phyloP scores from a whole-genome alignment of 2,329 filamentous ascomycete species.

The Cordyceps militaris region DNA sequence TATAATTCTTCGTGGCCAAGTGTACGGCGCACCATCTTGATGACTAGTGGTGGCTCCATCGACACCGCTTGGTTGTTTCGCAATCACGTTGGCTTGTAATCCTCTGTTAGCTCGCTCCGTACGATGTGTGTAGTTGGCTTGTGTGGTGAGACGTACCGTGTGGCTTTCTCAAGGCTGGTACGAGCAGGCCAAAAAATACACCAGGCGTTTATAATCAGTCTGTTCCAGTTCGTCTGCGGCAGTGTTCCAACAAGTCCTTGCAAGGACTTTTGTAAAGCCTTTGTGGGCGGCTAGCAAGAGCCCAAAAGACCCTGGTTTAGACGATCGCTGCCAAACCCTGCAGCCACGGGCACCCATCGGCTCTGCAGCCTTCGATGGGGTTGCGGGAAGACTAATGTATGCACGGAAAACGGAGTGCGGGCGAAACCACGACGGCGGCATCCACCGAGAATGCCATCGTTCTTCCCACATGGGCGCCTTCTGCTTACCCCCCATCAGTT shows the following conservation, averaged over 20 bases:
- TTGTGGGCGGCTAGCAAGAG: not conserved
- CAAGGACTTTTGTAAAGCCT: conserved; percentile 2
- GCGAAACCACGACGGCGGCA: conserved; percentile 10
- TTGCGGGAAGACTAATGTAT: conserved; percentile 14
- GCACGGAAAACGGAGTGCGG: conserved; percentile 10
- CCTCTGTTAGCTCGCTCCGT: not conserved
- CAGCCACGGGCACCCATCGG: conserved; percentile 6
- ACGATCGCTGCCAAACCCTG: conserved; percentile 11
- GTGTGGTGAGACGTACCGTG: not conserved
- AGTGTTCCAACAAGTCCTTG: not conserved
- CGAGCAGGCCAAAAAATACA: not conserved
- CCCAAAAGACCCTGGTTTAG: conserved; percentile 1
- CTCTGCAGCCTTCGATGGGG: conserved; percentile 11
- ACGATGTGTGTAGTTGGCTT: not conserved
- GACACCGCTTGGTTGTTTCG: not conserved
- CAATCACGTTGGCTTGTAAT: not conserved
- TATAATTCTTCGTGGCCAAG: not conserved
- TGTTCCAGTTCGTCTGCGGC: not conserved
- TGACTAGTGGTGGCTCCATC: not conserved
- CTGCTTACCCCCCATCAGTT: conserved; percentile 5
- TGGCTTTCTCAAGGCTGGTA: too few relatives aligned
- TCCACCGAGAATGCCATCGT: conserved; percentile 12
- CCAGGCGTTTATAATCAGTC: not conserved
- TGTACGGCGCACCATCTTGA: not conserved
- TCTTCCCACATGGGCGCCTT: conserved; percentile 9